Evolutionary conservation across 768 basidiomycete species (phyloP).

Genomic region (Rhizopogon rudus): DNA sequence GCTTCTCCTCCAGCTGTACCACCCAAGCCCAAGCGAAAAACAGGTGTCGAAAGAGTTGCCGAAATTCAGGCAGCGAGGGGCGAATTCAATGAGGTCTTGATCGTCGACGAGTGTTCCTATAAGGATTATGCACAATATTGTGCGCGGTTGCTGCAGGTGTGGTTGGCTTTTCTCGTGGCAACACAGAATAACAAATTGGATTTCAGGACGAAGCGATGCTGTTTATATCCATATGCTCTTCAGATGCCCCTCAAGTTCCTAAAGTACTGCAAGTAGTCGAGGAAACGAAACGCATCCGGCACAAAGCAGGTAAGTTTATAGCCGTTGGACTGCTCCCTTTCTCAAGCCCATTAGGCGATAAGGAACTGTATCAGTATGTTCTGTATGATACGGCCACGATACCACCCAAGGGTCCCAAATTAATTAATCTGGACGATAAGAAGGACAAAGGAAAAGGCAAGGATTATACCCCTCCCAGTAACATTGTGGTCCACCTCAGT

Average conservation of each 20-base stretch:
- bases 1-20: slow-evolving; percentile 38
- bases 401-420: slow-evolving; percentile 49
- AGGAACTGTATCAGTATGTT: slow-evolving; percentile 74
- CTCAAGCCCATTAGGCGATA: slow-evolving; percentile 44
- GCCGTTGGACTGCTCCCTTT: not conserved
- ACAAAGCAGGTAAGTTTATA: slow-evolving; percentile 58
- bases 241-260: slow-evolving; percentile 57
- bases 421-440: slow-evolving; percentile 59
- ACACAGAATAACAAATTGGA: not conserved
- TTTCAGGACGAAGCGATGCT: slow-evolving; percentile 74
- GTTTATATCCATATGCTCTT: slow-evolving; percentile 69
- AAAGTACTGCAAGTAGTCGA: slow-evolving; percentile 81
- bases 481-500: slow-evolving; percentile 70
- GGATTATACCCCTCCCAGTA: slow-evolving; percentile 61
- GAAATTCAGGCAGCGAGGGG: slow-evolving; percentile 65
- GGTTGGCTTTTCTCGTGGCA: not conserved
- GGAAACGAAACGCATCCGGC: slow-evolving; percentile 68
- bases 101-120: slow-evolving; percentile 59
- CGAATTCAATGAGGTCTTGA: slow-evolving; percentile 70
- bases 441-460: slow-evolving; percentile 37
- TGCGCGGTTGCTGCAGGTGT: slow-evolving; percentile 54
- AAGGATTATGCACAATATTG: slow-evolving; percentile 71
- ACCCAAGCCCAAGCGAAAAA: slow-evolving; percentile 59
- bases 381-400: slow-evolving; percentile 51
- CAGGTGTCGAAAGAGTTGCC: slow-evolving; percentile 62